Base-by-base conservation (phyloP, 495 filamentous ascomycete species). In the Penicillium arizonense region DNA sequence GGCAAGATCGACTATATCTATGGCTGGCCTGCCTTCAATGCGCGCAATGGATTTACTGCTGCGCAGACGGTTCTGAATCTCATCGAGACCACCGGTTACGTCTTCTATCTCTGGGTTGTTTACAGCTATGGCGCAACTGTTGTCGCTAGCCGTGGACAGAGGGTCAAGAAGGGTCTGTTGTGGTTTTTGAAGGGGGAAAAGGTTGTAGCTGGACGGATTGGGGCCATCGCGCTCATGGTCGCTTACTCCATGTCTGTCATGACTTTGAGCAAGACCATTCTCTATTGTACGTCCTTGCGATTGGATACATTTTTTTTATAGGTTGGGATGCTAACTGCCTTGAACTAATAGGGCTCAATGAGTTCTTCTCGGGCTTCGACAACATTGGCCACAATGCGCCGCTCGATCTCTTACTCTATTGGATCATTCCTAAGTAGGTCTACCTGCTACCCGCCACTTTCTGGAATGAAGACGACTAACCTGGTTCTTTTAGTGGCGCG, bases 231-330 rank as follows among this genome's bases (percentile, higher is more conserved):
- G 2, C 77, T 87, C 33, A 53, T 96, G 48, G 57, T 88, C 20
- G 89, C 79, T 5, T 93, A 87, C 56, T 76, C 77, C 28, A 79
- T 85, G 2, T 83, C 83, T 5, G 75, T 91, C 3, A 88, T 94
- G 87, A 96, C 93, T 2, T 59, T 94, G 1, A 87, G 84, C 70
- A 96, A 96, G 82, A 96, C 92, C 13, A 61, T 88, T 48, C 70
- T 97, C 13, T 97, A 96, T 62, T 87, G 91, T 91, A 62, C 77
- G 85, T 77, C 48, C 11, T 12, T 56, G 41, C 39, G 33, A 40
- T 30, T 45, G 38, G 1, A 8, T 26, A 4, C 1, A 30, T 11
- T 18, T 24, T 38, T 4, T 43, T 4, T 43, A 2, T 21, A 3
- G 14, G 18, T 21, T 34, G 47, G 10, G 3, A n/a, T 43, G 34